These are phyloP conservation scores for Halenospora varia DNA, from an alignment of 495 filamentous ascomycete genomes.

Conservation along the genomic window DNA sequence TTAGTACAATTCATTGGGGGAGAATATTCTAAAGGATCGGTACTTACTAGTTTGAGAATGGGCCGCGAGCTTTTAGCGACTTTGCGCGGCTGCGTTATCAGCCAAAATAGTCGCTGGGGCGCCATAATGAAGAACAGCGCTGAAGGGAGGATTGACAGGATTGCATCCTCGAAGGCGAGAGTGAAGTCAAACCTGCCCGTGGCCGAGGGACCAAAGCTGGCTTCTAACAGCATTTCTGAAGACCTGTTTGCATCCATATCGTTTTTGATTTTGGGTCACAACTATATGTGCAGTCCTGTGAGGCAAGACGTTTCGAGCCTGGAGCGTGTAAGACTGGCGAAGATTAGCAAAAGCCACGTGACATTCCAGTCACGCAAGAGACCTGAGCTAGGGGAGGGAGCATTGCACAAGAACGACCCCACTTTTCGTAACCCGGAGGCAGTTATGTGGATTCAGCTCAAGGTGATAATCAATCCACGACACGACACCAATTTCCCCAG, in stretches of 20 bases:
- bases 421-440: no score
- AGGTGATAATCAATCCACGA: no score
- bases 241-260: neutral
- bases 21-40: neutral
- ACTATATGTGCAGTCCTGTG: neutral
- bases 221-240: neutral
- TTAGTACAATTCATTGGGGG: neutral
- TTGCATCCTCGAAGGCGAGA: slow-evolving; percentile 50
- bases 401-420: no score
- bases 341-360: no score
- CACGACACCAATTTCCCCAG: no score
- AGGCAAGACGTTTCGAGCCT: neutral
- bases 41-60: slow-evolving; percentile 38
- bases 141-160: slow-evolving; percentile 39
- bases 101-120: slow-evolving; percentile 41
- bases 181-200: slow-evolving; percentile 48
- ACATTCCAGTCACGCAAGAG: no score
- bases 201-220: neutral
- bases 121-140: slow-evolving; percentile 36
- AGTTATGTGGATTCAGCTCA: no score
- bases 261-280: neutral
- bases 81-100: slow-evolving; percentile 37
- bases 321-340: no score
- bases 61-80: slow-evolving; percentile 22
- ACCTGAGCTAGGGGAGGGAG: no score